Evolutionary conservation across 1,284 basidiomycete species (phyloP).

Genomic region (Earliella scabrosa): DNA sequence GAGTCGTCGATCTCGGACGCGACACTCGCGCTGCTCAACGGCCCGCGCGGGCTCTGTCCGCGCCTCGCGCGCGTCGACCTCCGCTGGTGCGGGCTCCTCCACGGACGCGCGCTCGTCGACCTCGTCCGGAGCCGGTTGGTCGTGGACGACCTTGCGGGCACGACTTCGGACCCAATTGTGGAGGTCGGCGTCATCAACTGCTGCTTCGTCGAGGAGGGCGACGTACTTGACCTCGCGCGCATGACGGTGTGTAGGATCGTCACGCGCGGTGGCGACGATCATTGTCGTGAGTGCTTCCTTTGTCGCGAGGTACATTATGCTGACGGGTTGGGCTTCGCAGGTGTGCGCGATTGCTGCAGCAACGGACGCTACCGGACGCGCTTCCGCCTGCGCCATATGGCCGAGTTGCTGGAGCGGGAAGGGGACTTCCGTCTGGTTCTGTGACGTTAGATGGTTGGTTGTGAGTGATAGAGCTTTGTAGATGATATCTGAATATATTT

Average conservation of each 20-base stretch:
- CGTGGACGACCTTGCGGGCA: slow-evolving; percentile 4
- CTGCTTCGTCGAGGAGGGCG: slow-evolving; percentile 56
- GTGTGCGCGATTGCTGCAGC: slow-evolving; percentile 52
- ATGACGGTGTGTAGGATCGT: slow-evolving; percentile 56
- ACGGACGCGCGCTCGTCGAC: slow-evolving; percentile 53
- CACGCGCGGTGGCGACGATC: slow-evolving; percentile 48
- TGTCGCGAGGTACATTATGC: slow-evolving; percentile 1
- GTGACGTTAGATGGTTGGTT: background rate
- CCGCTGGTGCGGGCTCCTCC: slow-evolving; percentile 63
- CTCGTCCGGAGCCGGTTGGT: slow-evolving; percentile 47
- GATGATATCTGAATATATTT: too few relatives aligned
- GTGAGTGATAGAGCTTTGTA: too few relatives aligned
- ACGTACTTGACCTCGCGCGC: slow-evolving; percentile 55
- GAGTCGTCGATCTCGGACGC: slow-evolving; percentile 61
- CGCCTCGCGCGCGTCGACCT: slow-evolving; percentile 54
- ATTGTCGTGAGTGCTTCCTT: slow-evolving; percentile 53
- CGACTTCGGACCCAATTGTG: slow-evolving; percentile 36
- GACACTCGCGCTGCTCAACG: slow-evolving; percentile 46
- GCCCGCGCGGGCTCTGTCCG: slow-evolving; percentile 51
- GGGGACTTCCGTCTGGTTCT: slow-evolving; percentile 7
- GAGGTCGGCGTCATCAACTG: slow-evolving; percentile 64
- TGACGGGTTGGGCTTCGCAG: slow-evolving; percentile 34
- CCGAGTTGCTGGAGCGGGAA: slow-evolving; percentile 7
- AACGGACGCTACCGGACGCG: slow-evolving; percentile 54
- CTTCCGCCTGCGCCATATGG: slow-evolving; percentile 15